Evolutionary conservation across 257 asterid genomes (phyloP), one percentile per base, ranked within the genome.

Genomic region (Linaria vulgaris): DNA sequence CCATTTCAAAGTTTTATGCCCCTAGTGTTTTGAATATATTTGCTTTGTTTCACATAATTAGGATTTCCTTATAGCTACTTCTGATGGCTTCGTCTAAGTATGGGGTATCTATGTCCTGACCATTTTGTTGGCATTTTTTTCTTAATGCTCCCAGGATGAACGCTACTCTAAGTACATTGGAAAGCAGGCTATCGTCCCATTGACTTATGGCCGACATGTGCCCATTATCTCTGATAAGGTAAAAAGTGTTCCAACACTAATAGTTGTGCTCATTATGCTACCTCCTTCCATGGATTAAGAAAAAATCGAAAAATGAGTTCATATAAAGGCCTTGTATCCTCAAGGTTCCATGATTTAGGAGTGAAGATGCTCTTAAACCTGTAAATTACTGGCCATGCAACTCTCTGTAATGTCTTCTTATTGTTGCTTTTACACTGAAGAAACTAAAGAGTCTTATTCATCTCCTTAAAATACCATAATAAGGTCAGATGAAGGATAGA

Each of bases 181-280:
- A 52, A 81, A 74, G 88, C 75, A 54, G 86, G 97, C 96, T 68
- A 94, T 94, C 76, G 96, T 90, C 61, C 99, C 99, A 14, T 70
- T 85, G 95, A 90, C 96, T 66, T 87, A 71, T 85, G 99, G 99
- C 59, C 91, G 97, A 68, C 96, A 84, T 75, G 96, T 94, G 57
- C 99, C 99, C n/a, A 94, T 94, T 47, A 84, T 94, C 46, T 76
- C 95, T 49, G 99, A 94, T 74, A 90, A 84, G 97, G 99, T 94
- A 75, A 72, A 76, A 61, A 3, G 20, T 24, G 25, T 39, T 52
- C 55, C 56, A 61, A 14, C 66, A 67, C 58, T 67, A 64, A 44
- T 9, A 8, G 23, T 59, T 7, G 23, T 30, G 48, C 58, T 62
- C 14, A 34, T 43, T 63, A 39, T 34, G 52, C 48, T 25, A 49